These are phyloP conservation scores for Mucor plumbeus DNA, from an alignment of 371 early-diverging fungal species.

Conservation along the genomic window DNA sequence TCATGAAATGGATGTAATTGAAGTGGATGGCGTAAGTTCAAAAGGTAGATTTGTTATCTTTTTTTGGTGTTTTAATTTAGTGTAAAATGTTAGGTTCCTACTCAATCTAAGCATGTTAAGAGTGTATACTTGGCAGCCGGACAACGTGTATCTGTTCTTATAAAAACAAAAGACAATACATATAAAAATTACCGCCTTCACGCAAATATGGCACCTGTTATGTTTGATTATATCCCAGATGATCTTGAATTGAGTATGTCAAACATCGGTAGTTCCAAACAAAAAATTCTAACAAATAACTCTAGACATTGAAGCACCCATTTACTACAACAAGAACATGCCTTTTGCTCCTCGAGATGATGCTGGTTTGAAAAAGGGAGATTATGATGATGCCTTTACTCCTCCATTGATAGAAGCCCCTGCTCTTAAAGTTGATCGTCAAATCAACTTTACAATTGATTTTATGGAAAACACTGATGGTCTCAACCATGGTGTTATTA, in stretches of 20 bases:
- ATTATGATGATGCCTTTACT: slow-evolving; percentile 57
- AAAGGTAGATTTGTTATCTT: neutral
- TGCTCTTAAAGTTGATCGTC: slow-evolving; percentile 48
- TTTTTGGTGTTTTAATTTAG: neutral
- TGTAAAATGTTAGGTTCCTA: slow-evolving; percentile 35
- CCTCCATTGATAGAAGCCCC: slow-evolving; percentile 44
- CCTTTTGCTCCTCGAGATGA: slow-evolving; percentile 43
- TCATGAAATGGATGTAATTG: slow-evolving; percentile 78
- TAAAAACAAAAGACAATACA: slow-evolving; percentile 66
- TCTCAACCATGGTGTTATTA: slow-evolving; percentile 80
- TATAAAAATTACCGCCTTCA: slow-evolving; percentile 70
- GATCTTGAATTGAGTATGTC: slow-evolving; percentile 51
- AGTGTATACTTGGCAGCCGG: slow-evolving; percentile 66
- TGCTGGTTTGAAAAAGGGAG: slow-evolving; percentile 18
- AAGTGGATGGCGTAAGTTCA: slow-evolving; percentile 72
- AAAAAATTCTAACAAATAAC: neutral
- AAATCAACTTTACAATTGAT: slow-evolving; percentile 62
- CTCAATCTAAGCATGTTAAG: slow-evolving; percentile 51
- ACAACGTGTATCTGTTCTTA: slow-evolving; percentile 72
- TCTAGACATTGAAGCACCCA: slow-evolving; percentile 55
- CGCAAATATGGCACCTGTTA: slow-evolving; percentile 73
- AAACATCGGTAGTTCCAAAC: neutral
- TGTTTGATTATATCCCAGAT: slow-evolving; percentile 73
- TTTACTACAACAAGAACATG: slow-evolving; percentile 53
- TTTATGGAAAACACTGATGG: slow-evolving; percentile 75